A percentile compares a stretch with the other conserved stretches of the same genome.
These are phyloP conservation scores for Raddia distichophylla DNA, from an alignment of 176 grass and related monocot genomes.

Conservation along the genomic window DNA sequence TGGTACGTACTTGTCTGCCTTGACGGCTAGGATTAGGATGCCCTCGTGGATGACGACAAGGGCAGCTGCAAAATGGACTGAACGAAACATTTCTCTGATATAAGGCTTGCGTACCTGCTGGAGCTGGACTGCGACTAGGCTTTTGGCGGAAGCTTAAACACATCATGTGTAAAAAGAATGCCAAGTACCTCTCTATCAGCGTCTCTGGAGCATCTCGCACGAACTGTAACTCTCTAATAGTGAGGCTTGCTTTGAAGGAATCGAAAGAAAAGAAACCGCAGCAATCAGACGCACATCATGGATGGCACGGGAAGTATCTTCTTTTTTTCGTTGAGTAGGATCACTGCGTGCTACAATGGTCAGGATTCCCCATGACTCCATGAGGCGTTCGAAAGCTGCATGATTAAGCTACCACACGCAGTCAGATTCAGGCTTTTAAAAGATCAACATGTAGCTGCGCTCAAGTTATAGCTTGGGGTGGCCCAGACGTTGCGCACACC, in stretches of 20 bases:
- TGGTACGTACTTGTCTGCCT: neutral
- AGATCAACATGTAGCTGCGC: neutral
- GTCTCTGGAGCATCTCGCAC: neutral
- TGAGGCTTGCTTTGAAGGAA: neutral
- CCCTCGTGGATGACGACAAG: neutral
- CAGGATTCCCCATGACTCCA: neutral
- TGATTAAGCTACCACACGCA: neutral
- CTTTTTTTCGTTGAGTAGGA: neutral
- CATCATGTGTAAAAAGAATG: neutral
- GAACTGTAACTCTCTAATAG: neutral
- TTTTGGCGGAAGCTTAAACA: neutral
- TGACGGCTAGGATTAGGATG: neutral
- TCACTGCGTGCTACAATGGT: neutral
- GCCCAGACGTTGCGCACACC: neutral
- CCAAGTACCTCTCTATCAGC: neutral
- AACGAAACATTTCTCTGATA: too few species aligned
- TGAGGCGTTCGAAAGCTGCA: neutral
- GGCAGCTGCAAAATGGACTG: too few species aligned
- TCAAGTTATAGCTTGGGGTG: neutral
- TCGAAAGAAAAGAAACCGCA: neutral
- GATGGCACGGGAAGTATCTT: neutral
- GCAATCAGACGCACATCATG: slow-evolving; percentile 14
- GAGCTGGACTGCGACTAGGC: neutral
- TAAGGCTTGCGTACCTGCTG: too few species aligned
- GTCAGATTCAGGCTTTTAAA: slow-evolving; percentile 14